A percentile compares a stretch with the other conserved stretches of the same genome.
These are phyloP conservation scores for Fragaria iinumae DNA, from an alignment of 306 rosid species.

Conservation along the genomic window DNA sequence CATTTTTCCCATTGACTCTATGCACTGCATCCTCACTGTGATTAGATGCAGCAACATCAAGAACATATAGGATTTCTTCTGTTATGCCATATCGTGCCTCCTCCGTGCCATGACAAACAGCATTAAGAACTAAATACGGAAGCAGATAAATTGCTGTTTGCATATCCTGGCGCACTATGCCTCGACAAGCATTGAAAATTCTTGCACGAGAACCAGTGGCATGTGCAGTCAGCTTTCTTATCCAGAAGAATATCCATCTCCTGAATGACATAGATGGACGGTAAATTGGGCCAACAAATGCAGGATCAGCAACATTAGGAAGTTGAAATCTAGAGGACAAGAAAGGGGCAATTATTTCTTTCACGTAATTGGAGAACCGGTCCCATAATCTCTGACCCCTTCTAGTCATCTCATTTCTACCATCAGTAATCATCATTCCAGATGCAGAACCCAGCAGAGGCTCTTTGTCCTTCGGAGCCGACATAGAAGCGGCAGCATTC, in stretches of 20 bases:
- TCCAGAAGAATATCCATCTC: conserved; percentile 88
- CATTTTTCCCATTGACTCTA: conserved; percentile 72
- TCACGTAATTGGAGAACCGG: conserved; percentile 85
- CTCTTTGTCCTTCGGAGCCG: conserved; percentile 37
- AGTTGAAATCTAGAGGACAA: conserved; percentile 93
- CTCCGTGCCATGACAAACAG: conserved; percentile 83
- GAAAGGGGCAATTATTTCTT: conserved; percentile 97
- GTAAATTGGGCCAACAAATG: conserved; percentile 67
- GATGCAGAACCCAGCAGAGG: conserved; percentile 32
- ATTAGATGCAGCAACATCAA: conserved; percentile 84
- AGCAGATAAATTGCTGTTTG: conserved; percentile 83
- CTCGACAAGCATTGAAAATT: conserved; percentile 89
- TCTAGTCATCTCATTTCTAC: conserved; percentile 49
- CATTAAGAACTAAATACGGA: conserved; percentile 92
- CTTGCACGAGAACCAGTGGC: conserved; percentile 92
- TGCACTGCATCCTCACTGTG: conserved; percentile 69
- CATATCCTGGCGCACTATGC: conserved; percentile 94
- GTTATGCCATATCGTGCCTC: conserved; percentile 84
- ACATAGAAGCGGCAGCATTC: conserved; percentile 54
- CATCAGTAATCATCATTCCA: conserved; percentile 31
- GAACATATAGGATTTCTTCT: conserved; percentile 83
- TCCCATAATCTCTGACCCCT: conserved; percentile 96
- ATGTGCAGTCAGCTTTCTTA: conserved; percentile 72
- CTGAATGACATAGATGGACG: conserved; percentile 80
- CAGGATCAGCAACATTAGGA: conserved; percentile 63